Percentiles rank a stretch among this genome's conserved stretches.
These are phyloP conservation scores for Chalciporus piperatus DNA, from an alignment of 768 basidiomycete genomes.

Conservation along the genomic window DNA sequence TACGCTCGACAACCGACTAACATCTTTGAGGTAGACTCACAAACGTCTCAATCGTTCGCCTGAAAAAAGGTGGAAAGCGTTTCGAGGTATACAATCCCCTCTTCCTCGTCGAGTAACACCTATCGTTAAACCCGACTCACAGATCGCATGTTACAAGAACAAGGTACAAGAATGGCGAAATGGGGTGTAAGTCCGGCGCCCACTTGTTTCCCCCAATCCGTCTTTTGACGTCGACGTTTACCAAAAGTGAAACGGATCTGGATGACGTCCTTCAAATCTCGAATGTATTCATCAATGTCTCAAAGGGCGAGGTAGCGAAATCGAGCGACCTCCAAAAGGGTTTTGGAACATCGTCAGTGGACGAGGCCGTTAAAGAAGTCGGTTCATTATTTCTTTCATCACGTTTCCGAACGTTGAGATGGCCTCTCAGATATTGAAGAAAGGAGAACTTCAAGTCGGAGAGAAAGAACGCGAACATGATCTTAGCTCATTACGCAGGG, in stretches of 20 bases:
- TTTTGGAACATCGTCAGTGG: constrained; percentile 73
- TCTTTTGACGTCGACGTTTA: background rate
- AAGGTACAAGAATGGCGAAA: constrained; percentile 96
- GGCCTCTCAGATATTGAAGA: constrained; percentile 75
- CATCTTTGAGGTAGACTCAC: constrained; percentile 64
- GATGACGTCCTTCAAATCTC: constrained; percentile 96
- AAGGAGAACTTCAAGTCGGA: constrained; percentile 95
- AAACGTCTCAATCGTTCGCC: constrained; percentile 92
- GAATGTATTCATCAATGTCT: constrained; percentile 94
- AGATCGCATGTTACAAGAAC: constrained; percentile 99
- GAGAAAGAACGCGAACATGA: constrained; percentile 97
- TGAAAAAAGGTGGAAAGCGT: constrained; percentile 96
- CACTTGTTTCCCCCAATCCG: background rate
- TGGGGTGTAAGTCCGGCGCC: constrained; percentile 63
- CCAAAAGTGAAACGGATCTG: constrained; percentile 79
- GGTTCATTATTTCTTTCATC: constrained; percentile 4
- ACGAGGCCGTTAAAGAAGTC: constrained; percentile 81
- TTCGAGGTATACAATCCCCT: constrained; percentile 66
- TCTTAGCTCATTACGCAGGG: constrained; percentile 72
- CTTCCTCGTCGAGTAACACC: background rate
- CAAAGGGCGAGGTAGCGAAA: constrained; percentile 93
- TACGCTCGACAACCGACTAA: constrained; percentile 3
- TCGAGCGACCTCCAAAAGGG: constrained; percentile 88
- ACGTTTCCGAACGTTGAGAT: too few relatives aligned
- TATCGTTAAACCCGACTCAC: background rate